Evolutionary conservation across 148 eudicot genomes (phyloP), one percentile per base, ranked within the genome.

Genomic region (Rhododendron griersonianum): DNA sequence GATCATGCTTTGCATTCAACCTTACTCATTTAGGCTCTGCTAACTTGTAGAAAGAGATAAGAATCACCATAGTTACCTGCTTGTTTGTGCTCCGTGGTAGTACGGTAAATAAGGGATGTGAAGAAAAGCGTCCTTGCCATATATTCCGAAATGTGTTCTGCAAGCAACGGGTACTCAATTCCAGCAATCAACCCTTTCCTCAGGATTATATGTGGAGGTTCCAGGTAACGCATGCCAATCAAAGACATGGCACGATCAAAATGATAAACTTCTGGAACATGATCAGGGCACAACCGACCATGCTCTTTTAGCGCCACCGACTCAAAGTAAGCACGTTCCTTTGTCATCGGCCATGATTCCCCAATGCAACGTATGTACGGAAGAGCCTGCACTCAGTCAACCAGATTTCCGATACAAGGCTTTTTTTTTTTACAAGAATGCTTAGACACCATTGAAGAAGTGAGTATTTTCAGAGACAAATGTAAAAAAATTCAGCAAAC

Each of bases 351-450:
- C 98, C 98, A 98, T 78, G 98, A 93, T 87, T 98, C 98, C 23
- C 99, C 99, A 33, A 97, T 97, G 91, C 95, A 93, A 59, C 98
- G 98, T 67, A 97, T 87, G 85, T 97, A 97, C n/a, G 99, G 99
- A 87, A 97, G 94, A 85, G 99, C 98, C 99, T 97, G 89, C 85
- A 67, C 35, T 14, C 74, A 82, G 21, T 48, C 53, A 67, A 80
- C 35, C 86, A 81, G 51, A 57, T 30, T 59, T 23, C 14, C 25
- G 75, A 84, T 84, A 10, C 45, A 6, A 41, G 33, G 50, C 19
- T 9, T 35, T 11, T 35, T 41, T 44, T 47, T 23, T 1, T 51
- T 11, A 65, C 75, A 10, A 51, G 79, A 50, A 84, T 44, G 23
- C 11, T 44, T 48, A 30, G 41, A 82, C 37, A 71, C 33, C n/a